Evolutionary conservation across 2,329 filamentous ascomycete genomes (phyloP), one percentile per base, ranked within the genome.

Genomic region (Nemania diffusa): DNA sequence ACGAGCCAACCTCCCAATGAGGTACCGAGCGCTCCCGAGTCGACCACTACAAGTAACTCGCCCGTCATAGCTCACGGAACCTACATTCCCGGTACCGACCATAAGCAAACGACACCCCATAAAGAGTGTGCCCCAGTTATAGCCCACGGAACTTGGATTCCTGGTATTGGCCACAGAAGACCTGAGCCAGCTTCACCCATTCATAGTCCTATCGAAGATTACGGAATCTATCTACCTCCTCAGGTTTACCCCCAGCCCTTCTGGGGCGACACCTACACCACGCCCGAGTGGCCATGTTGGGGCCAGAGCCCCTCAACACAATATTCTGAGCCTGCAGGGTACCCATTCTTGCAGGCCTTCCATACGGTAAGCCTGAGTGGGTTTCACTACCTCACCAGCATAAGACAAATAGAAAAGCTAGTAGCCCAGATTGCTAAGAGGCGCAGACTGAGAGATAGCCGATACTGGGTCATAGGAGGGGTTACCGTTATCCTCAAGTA

Each of bases 1-100:
- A 40, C 3, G 6, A 9, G 3, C 13, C 37, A 15, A 13, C 3
- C 37, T 15, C 37, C 15, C 5, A 40, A 9, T 3, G 9, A 40
- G 13, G 37, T 15, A 13, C 4, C 8, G 27, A 50, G 15, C n/a
- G 11, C n/a, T 17, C 42, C 42, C 20, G n/a, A 20, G n/a, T 17
- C 13, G 15, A 40, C 3, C 13, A 11, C 37, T 9, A 40, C 3
- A 40, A 17, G 15, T 9, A 27, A 11, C 24, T 5, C 50, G 17
- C 50, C 50, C 8, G 50, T 62, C 4, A 62, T 64, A 27, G 62
- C 62, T 6, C 55, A 64, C 13, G 62, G 62, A 2, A 53, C 62
- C 3, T 58, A 64, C 11, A 27, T 22, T 1, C 34, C 44, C 6
- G 15, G 3, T 6, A n/a, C 1, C 8, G 37, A 9, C 15, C 13